Evolutionary conservation across 441 rosid species (phyloP).

Genomic region (Populus hybrid): DNA sequence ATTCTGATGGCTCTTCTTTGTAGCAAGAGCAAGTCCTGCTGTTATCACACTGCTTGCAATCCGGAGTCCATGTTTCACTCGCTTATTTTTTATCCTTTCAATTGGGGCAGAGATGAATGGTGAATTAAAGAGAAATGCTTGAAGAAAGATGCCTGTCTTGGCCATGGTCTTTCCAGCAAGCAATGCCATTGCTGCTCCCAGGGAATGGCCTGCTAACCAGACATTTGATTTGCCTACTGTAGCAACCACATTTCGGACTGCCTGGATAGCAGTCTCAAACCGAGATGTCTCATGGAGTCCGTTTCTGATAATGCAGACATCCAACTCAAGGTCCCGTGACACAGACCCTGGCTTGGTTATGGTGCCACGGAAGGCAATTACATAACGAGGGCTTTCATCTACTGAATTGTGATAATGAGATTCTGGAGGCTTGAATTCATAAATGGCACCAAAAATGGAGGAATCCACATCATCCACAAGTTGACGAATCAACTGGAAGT

Average conservation of each 20-base stretch:
- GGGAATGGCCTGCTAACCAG: slow-evolving; percentile 92
- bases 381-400: slow-evolving; percentile 53
- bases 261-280: slow-evolving; percentile 76
- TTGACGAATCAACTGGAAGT: slow-evolving; percentile 52
- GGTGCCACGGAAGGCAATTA: slow-evolving; percentile 83
- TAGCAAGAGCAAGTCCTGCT: slow-evolving; percentile 76
- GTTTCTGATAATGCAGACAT: slow-evolving; percentile 58
- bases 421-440: slow-evolving; percentile 53
- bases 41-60: slow-evolving; percentile 79
- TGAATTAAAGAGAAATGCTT: slow-evolving; percentile 76
- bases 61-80: slow-evolving; percentile 67
- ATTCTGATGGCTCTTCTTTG: slow-evolving; percentile 47
- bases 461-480: slow-evolving; percentile 77
- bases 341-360: slow-evolving; percentile 68
- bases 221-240: slow-evolving; percentile 60
- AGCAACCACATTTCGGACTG: slow-evolving; percentile 64
- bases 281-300: slow-evolving; percentile 77
- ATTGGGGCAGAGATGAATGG: slow-evolving; percentile 80
- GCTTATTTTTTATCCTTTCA: slow-evolving; percentile 64
- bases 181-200: slow-evolving; percentile 86
- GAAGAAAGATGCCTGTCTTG: slow-evolving; percentile 48
- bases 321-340: slow-evolving; percentile 65
- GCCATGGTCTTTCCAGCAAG: slow-evolving; percentile 80
- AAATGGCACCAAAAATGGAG: slow-evolving; percentile 84
- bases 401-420: slow-evolving; percentile 22